Conservation (phyloP, 257 asterid species). For the Capsicum chinense region DNA sequence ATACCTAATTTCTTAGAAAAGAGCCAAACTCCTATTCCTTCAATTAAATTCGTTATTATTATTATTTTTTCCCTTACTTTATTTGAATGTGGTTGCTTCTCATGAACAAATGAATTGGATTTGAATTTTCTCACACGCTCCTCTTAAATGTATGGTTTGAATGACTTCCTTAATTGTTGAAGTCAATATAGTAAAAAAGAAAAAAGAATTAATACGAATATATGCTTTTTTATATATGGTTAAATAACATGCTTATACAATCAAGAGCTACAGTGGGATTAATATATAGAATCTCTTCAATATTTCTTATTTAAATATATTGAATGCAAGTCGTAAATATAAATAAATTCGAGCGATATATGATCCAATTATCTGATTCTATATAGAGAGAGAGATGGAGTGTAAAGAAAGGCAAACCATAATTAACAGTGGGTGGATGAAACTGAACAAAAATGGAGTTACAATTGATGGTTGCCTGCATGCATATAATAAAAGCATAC, state of each 20-base stretch:
- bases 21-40: constrained; percentile 10
- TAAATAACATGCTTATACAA: no score
- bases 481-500: constrained; percentile 9
- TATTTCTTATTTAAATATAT: no score
- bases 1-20: constrained; percentile 17
- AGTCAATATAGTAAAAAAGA: neutral
- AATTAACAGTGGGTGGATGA: neutral
- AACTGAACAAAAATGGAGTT: constrained; percentile 8
- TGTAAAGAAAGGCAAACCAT: neutral
- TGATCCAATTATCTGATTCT: no score
- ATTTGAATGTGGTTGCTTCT: neutral
- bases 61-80: neutral
- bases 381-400: neutral
- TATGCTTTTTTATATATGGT: no score
- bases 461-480: neutral
- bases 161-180: neutral
- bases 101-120: neutral
- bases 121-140: neutral
- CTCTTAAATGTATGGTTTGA: neutral
- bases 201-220: no score
- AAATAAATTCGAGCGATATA: no score
- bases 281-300: no score
- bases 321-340: no score
- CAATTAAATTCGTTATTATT: neutral
- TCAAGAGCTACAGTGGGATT: no score